Base-by-base conservation (phyloP, 225 moss, liverwort and hornwort genomes). In the Lunularia cruciata region DNA sequence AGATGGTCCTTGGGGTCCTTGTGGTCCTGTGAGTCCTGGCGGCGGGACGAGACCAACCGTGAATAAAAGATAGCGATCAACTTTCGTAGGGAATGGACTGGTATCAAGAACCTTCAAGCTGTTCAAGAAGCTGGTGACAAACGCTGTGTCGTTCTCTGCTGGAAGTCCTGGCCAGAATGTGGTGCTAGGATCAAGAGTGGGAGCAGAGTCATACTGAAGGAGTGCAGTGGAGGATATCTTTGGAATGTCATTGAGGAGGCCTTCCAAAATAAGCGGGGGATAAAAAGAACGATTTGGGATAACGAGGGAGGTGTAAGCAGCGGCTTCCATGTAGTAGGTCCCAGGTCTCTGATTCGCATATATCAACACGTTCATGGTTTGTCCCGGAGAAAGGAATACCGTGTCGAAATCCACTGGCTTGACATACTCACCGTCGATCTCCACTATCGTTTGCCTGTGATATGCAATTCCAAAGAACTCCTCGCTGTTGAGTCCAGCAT, bases 31-130 rank as follows among this genome's bases (percentile, higher is more conserved):
- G 19, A 19, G 22, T 35, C 79, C 77, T 23, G 32, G 13, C 2
- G 19, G 54, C 25, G 52, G 61, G 13, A 75, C 26, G n/a, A 48
- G 56, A 8, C 82, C 82, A 3, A 78, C 67, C 1, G 72, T 65
- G 35, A 75, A 82, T 49, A 68, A 67, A 30, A 71, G 74, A 40
- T 75, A 23, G 3, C 78, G 82, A 25, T 74, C 74, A n/a, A 70
- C 67, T 0, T 4, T 27, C 22, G 57, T 39, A 1, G 82, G 82
- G 14, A 82, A 71, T 2, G 55, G 13, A 28, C 53, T 63, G 19
- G 78, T 77, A 47, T 49, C 9, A 8, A 75, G 14, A 3, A 71
- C 78, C 32, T 38, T 62, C 19, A 82, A 63, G 13, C 33, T 64
- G 30, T 62, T 23, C 0, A 25, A 25, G 22, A 68, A 82, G 19